Evolutionary conservation across 768 basidiomycete species (phyloP).

Genomic region (Leucogyrophana mollusca): DNA sequence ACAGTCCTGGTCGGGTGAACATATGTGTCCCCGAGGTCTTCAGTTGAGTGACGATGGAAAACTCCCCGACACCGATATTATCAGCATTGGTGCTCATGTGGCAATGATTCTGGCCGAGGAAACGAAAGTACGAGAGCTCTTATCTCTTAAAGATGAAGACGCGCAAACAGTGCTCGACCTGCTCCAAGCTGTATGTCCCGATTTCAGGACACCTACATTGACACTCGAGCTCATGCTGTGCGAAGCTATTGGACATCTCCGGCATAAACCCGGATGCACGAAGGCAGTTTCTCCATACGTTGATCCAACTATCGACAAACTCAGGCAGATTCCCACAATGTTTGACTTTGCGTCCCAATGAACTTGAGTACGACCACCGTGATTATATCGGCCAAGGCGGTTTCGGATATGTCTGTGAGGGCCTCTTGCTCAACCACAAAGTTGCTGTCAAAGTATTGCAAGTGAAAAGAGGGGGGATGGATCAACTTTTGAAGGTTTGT

Average conservation of each 20-base stretch:
- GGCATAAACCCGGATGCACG: no score
- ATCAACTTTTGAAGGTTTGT: constrained; percentile 24
- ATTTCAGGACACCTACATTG: no score
- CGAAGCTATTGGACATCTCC: no score
- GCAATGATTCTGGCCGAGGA: constrained; percentile 18
- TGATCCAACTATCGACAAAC: constrained; percentile 26
- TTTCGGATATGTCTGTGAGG: constrained; percentile 32
- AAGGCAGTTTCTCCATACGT: constrained; percentile 26
- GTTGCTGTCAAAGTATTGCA: constrained; percentile 33
- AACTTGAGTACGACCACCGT: constrained; percentile 11
- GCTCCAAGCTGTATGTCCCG: constrained; percentile 24
- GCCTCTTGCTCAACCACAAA: constrained; percentile 19
- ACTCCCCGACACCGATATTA: constrained; percentile 21
- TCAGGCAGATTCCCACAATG: constrained; percentile 25
- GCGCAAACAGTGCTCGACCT: constrained; percentile 26
- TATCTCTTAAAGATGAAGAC: constrained; percentile 14
- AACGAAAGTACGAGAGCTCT: constrained; percentile 12
- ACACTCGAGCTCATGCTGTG: no score
- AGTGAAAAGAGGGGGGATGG: no score
- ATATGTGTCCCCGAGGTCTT: constrained; percentile 22
- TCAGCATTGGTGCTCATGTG: constrained; percentile 19
- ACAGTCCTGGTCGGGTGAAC: constrained; percentile 16
- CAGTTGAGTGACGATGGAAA: constrained; percentile 8
- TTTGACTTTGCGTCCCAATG: constrained; percentile 17
- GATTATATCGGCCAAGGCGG: constrained; percentile 28